A percentile compares a stretch with the other conserved stretches of the same genome.
Evolutionary conservation across 2,329 filamentous ascomycete species (phyloP).

Genomic region (Aplosporella prunicola): DNA sequence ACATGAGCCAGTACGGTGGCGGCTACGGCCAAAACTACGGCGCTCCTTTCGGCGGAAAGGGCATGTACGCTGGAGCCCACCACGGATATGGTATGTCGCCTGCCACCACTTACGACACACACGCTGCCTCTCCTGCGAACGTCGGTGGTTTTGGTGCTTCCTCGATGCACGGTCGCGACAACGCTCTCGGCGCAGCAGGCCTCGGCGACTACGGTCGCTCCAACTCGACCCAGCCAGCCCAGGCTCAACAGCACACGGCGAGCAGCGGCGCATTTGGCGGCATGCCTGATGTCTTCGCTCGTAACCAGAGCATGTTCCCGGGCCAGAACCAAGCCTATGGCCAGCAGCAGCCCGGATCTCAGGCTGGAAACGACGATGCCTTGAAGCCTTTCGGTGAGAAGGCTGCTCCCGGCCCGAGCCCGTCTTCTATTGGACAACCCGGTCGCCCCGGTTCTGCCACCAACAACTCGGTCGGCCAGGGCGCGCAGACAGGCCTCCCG

Average conservation of each 20-base stretch:
- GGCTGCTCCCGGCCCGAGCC: slow-evolving; percentile 48
- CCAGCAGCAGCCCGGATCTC: slow-evolving; percentile 43
- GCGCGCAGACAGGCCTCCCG: slow-evolving; percentile 43
- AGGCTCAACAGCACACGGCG: slow-evolving; percentile 42
- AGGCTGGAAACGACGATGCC: slow-evolving; percentile 41
- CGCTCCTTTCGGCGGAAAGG: slow-evolving; percentile 46
- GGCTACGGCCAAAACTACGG: slow-evolving; percentile 41
- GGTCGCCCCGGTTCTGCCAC: slow-evolving; percentile 55
- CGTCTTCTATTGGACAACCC: slow-evolving; percentile 50
- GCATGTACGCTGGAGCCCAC: slow-evolving; percentile 55
- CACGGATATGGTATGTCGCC: slow-evolving; percentile 49
- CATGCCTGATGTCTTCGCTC: slow-evolving; percentile 51
- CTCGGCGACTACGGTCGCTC: slow-evolving; percentile 52
- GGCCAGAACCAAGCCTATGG: slow-evolving; percentile 40
- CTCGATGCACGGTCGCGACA: slow-evolving; percentile 39
- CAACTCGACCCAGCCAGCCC: slow-evolving; percentile 47
- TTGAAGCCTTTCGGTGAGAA: slow-evolving; percentile 50
- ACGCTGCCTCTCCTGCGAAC: slow-evolving; percentile 55
- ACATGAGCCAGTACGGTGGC: slow-evolving; percentile 54
- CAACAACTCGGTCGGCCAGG: slow-evolving; percentile 47
- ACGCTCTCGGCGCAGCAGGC: slow-evolving; percentile 37
- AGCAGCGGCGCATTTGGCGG: slow-evolving; percentile 42
- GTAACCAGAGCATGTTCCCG: slow-evolving; percentile 48
- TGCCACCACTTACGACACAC: slow-evolving; percentile 50
- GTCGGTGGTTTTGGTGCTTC: slow-evolving; percentile 42